Percentiles rank a stretch among this genome's conserved stretches.
These are phyloP conservation scores for Tolypocladium ophioglossoides DNA, from an alignment of 2,329 filamentous ascomycete genomes.

Conservation along the genomic window DNA sequence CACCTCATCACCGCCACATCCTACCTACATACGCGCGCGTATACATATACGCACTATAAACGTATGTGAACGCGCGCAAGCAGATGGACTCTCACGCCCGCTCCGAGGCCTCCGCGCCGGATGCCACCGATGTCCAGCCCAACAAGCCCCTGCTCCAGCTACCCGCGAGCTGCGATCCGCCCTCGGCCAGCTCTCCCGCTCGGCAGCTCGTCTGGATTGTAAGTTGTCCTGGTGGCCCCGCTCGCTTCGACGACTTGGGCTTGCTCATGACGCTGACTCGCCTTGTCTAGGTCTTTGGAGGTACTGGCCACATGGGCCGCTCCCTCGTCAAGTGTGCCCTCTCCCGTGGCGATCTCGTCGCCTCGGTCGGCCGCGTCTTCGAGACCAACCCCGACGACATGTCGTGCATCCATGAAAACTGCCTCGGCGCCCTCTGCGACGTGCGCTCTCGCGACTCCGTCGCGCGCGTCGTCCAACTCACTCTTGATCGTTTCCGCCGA, in stretches of 20 bases:
- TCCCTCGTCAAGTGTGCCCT: conserved; percentile 78
- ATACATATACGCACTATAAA: neutral
- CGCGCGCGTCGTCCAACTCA: conserved; percentile 55
- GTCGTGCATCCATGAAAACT: conserved; percentile 60
- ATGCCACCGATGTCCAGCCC: conserved; percentile 12
- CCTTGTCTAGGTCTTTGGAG: conserved; percentile 68
- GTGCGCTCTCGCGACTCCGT: conserved; percentile 77
- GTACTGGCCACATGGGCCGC: conserved; percentile 93
- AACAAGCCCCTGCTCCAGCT: conserved; percentile 35
- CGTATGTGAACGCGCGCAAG: neutral
- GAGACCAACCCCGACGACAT: conserved; percentile 67
- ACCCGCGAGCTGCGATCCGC: conserved; percentile 79
- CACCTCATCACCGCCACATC: neutral
- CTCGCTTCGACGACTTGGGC: neutral
- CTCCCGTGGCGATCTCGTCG: conserved; percentile 70
- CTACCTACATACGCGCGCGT: neutral
- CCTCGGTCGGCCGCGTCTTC: conserved; percentile 73
- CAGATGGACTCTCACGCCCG: conserved; percentile 7
- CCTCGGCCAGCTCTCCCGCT: conserved; percentile 55
- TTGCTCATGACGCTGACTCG: conserved; percentile 4
- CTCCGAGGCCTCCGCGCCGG: conserved; percentile 1
- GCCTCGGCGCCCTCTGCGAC: conserved; percentile 77
- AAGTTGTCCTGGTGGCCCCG: conserved; percentile 21
- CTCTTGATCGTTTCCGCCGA: conserved; percentile 64
- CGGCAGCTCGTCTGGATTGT: conserved; percentile 85